Conservation (phyloP, 495 filamentous ascomycete species). For the Aspergillus heteromorphus region DNA sequence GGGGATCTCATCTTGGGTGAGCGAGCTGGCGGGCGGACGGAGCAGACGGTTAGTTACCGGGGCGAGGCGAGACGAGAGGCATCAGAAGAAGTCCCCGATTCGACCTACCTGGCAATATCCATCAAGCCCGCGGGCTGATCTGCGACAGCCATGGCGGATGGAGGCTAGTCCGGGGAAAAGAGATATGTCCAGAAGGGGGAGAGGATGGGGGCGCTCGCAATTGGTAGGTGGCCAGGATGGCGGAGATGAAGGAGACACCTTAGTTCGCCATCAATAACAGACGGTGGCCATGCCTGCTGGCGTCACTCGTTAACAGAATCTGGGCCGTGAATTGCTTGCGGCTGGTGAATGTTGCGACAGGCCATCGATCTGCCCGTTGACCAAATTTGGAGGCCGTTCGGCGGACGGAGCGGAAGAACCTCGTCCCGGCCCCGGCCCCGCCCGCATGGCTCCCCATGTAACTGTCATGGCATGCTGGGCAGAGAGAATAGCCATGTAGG, state of each 20-base stretch:
- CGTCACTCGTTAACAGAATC: slow-evolving; percentile 4
- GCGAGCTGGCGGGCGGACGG: slow-evolving; percentile 46
- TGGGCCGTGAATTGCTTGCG: background rate
- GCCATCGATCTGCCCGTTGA: background rate
- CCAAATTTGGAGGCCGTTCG: slow-evolving; percentile 12
- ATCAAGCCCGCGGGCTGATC: slow-evolving; percentile 41
- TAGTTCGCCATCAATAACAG: slow-evolving; percentile 11
- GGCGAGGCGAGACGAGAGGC: background rate
- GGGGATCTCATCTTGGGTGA: slow-evolving; percentile 80
- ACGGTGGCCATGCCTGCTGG: slow-evolving; percentile 4
- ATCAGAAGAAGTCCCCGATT: background rate
- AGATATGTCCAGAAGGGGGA: slow-evolving; percentile 3
- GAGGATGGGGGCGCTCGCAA: background rate
- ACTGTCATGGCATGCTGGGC: too few species aligned
- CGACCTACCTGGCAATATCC: slow-evolving; percentile 41
- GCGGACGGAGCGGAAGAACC: slow-evolving; percentile 22
- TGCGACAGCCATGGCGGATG: slow-evolving; percentile 30
- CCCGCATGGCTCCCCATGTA: background rate
- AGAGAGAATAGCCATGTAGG: too few species aligned
- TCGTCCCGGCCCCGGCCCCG: background rate
- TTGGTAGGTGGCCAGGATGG: slow-evolving; percentile 9
- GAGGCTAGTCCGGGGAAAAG: slow-evolving; percentile 3
- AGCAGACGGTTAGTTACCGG: slow-evolving; percentile 1
- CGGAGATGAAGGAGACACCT: slow-evolving; percentile 17
- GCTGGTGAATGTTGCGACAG: background rate